These are phyloP conservation scores for Sordariomycetes sp. DNA, from an alignment of 2,329 filamentous ascomycete species.

Conservation along the genomic window DNA sequence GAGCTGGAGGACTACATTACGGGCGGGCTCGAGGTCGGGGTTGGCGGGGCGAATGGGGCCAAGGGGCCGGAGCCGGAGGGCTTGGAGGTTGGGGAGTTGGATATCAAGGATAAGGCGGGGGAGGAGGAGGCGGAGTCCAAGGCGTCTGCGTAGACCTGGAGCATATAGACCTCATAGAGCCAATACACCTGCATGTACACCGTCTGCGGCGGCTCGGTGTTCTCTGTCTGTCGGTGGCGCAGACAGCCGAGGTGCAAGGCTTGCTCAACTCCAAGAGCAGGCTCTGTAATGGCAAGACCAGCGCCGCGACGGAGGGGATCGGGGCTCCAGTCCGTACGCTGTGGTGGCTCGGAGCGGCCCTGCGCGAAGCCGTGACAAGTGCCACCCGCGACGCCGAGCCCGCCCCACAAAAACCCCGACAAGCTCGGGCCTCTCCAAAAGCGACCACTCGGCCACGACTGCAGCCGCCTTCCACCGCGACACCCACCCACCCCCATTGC, in stretches of 20 bases:
- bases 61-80: constrained; percentile 19
- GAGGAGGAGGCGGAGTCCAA: constrained; percentile 5
- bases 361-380: no score
- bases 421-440: not conserved
- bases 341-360: no score
- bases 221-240: no score
- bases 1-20: constrained; percentile 82
- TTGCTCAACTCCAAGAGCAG: no score
- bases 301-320: no score
- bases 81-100: constrained; percentile 12
- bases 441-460: no score
- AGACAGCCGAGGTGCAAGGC: no score
- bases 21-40: constrained; percentile 26
- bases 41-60: not conserved
- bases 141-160: constrained; percentile 1
- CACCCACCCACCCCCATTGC: not conserved
- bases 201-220: not conserved
- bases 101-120: constrained; percentile 5
- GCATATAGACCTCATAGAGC: not conserved
- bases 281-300: no score
- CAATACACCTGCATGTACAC: not conserved
- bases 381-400: not conserved
- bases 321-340: no score
- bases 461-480: not conserved
- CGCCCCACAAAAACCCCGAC: not conserved